These are phyloP conservation scores for Waitea zeae DNA, from an alignment of 1,284 basidiomycete species.

Conservation along the genomic window DNA sequence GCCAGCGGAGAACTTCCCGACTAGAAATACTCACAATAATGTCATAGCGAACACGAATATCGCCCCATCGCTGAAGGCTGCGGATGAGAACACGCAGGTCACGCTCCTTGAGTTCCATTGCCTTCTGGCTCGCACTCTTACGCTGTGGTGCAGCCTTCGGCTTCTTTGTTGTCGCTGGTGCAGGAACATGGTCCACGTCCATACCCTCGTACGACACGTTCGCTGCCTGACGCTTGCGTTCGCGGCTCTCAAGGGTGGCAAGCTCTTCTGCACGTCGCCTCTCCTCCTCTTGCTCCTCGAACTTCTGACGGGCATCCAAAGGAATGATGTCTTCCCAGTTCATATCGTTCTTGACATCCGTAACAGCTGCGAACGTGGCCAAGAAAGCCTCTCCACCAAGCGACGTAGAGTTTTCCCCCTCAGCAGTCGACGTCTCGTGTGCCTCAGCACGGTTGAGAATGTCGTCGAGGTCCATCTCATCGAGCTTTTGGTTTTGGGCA, in stretches of 20 bases:
- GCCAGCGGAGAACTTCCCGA: slow-evolving; percentile 5
- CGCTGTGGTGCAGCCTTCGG: slow-evolving; percentile 50
- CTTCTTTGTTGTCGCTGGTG: slow-evolving; percentile 50
- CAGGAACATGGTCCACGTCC: slow-evolving; percentile 62
- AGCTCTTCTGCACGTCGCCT: slow-evolving; percentile 53
- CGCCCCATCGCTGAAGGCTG: slow-evolving; percentile 95
- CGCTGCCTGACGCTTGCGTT: slow-evolving; percentile 74
- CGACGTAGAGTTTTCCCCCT: slow-evolving; percentile 66
- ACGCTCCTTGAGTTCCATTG: slow-evolving; percentile 92
- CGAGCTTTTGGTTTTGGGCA: slow-evolving; percentile 89
- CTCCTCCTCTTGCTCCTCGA: slow-evolving; percentile 77
- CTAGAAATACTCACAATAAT: slow-evolving; percentile 55
- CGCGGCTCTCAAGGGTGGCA: slow-evolving; percentile 44
- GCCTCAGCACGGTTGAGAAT: slow-evolving; percentile 95
- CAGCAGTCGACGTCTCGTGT: slow-evolving; percentile 81
- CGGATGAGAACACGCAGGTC: slow-evolving; percentile 93
- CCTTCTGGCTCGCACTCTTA: slow-evolving; percentile 81
- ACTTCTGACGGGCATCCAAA: slow-evolving; percentile 74
- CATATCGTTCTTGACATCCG: slow-evolving; percentile 97
- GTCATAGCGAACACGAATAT: slow-evolving; percentile 89
- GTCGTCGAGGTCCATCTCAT: slow-evolving; percentile 98
- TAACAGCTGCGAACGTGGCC: slow-evolving; percentile 88
- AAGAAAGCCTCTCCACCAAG: slow-evolving; percentile 96
- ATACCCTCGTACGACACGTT: slow-evolving; percentile 83
- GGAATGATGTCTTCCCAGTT: slow-evolving; percentile 99